A percentile compares a stretch with the other conserved stretches of the same genome.
Evolutionary conservation across 2,329 filamentous ascomycete genomes (phyloP).

Genomic region (Chaetomium strumarium): DNA sequence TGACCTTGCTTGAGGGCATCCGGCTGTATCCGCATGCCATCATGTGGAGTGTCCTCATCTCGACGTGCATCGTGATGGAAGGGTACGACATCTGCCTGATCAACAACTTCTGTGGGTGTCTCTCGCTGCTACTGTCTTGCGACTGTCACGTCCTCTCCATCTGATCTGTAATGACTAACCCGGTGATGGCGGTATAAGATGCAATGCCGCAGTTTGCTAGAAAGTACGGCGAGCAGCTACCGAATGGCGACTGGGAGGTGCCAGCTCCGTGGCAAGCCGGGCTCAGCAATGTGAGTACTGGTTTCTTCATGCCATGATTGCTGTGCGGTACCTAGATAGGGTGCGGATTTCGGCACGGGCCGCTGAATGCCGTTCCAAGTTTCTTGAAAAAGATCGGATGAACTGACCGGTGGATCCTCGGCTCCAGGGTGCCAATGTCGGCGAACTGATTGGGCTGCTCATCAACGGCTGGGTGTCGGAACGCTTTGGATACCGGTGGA

Average conservation of each 20-base stretch:
- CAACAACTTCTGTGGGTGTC: slow-evolving; percentile 64
- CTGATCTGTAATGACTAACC: not conserved
- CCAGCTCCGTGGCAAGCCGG: slow-evolving; percentile 58
- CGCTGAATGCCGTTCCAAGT: not conserved
- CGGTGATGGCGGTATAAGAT: slow-evolving; percentile 29
- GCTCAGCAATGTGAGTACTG: slow-evolving; percentile 43
- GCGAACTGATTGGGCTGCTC: slow-evolving; percentile 61
- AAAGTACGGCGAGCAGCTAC: slow-evolving; percentile 48
- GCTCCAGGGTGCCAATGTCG: slow-evolving; percentile 46
- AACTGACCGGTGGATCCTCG: slow-evolving; percentile 7
- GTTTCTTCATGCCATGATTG: not conserved
- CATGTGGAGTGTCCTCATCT: slow-evolving; percentile 76
- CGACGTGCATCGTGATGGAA: slow-evolving; percentile 89
- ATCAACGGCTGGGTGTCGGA: slow-evolving; percentile 62
- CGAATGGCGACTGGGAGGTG: slow-evolving; percentile 48
- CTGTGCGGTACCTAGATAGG: not conserved
- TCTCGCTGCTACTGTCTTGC: not conserved
- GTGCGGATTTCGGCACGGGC: not conserved
- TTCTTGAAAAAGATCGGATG: not conserved
- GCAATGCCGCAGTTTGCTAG: slow-evolving; percentile 52
- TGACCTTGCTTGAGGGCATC: slow-evolving; percentile 71
- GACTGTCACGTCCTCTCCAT: not conserved
- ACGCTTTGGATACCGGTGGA: slow-evolving; percentile 61
- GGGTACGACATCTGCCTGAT: slow-evolving; percentile 78
- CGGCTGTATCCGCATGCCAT: slow-evolving; percentile 83